Conservation (phyloP, 331 rosid genomes). For the Malus hybrid region DNA sequence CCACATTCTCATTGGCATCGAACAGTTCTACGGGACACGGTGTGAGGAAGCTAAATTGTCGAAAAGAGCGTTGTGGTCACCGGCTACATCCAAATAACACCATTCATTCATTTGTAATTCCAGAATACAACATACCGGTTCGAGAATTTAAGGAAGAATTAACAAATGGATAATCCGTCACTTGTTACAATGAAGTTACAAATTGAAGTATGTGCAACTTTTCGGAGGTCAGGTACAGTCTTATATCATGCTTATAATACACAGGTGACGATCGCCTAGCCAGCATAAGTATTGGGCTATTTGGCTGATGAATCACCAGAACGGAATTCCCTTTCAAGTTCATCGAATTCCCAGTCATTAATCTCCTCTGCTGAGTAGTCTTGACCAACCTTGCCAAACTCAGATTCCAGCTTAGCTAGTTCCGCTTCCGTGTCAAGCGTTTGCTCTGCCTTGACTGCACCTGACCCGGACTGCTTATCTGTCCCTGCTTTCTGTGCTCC, state of each 20-base stretch:
- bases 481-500: slow-evolving; percentile 28
- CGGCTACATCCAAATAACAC: slow-evolving; percentile 23
- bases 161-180: slow-evolving; percentile 31
- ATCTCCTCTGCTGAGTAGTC: slow-evolving; percentile 80
- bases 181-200: slow-evolving; percentile 30
- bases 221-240: slow-evolving; percentile 22
- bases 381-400: slow-evolving; percentile 70
- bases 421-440: slow-evolving; percentile 63
- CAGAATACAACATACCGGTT: slow-evolving; percentile 24
- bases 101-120: slow-evolving; percentile 15
- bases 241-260: slow-evolving; percentile 17
- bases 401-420: slow-evolving; percentile 81
- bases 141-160: slow-evolving; percentile 56
- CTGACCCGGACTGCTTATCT: slow-evolving; percentile 26
- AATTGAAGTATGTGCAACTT: slow-evolving; percentile 22
- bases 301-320: slow-evolving; percentile 43
- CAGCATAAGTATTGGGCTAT: not conserved
- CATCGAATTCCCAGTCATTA: slow-evolving; percentile 96
- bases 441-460: slow-evolving; percentile 37
- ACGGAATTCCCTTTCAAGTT: slow-evolving; percentile 79
- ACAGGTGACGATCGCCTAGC: slow-evolving; percentile 4
- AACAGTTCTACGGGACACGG: not conserved
- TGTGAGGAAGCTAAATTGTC: not conserved
- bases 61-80: slow-evolving; percentile 7
- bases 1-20: slow-evolving; percentile 6